Evolutionary conservation across 2,329 filamentous ascomycete genomes (phyloP).

Genomic region (Colletotrichum tofieldiae): DNA sequence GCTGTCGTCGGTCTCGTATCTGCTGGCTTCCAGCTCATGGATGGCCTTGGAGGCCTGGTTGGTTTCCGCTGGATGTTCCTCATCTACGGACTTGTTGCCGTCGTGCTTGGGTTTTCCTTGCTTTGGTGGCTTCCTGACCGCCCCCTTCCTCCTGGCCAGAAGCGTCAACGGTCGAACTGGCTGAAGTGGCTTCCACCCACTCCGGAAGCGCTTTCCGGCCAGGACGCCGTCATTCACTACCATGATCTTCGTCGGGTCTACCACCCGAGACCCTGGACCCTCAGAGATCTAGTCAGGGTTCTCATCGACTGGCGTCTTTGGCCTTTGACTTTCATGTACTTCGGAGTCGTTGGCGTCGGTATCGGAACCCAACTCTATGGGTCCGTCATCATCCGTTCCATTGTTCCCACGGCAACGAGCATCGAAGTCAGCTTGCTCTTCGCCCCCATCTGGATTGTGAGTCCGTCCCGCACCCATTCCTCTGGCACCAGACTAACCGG

Average conservation of each 20-base stretch:
- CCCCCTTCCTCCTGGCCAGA: constrained; percentile 80
- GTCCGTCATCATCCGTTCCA: constrained; percentile 86
- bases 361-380: constrained; percentile 93
- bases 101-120: constrained; percentile 79
- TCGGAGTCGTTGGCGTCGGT: constrained; percentile 92
- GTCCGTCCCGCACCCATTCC: constrained; percentile 53
- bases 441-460: constrained; percentile 92
- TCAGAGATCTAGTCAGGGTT: constrained; percentile 79
- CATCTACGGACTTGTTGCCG: constrained; percentile 83
- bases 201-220: constrained; percentile 80
- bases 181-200: constrained; percentile 78
- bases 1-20: constrained; percentile 92
- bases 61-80: constrained; percentile 96
- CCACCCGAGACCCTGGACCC: constrained; percentile 79
- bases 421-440: constrained; percentile 87
- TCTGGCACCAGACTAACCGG: constrained; percentile 15
- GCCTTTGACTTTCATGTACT: constrained; percentile 92
- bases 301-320: constrained; percentile 90
- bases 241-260: constrained; percentile 87
- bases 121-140: constrained; percentile 95
- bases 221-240: constrained; percentile 88
- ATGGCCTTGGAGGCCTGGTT: constrained; percentile 81
- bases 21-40: constrained; percentile 93
- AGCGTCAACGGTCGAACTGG: constrained; percentile 64
- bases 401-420: constrained; percentile 80